A percentile compares a stretch with the other conserved stretches of the same genome.
Conservation (phyloP, 345 rosid species). For the Barbarea vulgaris region DNA sequence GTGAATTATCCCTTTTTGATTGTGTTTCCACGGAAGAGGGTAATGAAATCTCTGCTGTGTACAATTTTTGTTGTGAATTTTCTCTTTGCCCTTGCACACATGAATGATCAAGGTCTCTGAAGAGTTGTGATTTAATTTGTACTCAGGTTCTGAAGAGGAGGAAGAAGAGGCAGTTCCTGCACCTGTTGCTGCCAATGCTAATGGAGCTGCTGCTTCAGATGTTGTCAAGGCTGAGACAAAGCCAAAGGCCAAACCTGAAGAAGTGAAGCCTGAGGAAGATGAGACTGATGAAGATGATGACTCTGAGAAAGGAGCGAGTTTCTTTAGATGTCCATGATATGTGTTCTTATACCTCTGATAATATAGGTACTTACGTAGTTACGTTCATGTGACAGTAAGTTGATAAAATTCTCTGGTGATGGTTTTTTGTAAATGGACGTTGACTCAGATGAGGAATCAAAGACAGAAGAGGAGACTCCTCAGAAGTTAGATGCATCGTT, state of each 20-base stretch:
- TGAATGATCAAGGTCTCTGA: not conserved
- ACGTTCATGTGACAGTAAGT: not conserved
- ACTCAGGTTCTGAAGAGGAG: slow-evolving; percentile 43
- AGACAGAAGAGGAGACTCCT: slow-evolving; percentile 65
- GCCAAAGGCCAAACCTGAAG: slow-evolving; percentile 36
- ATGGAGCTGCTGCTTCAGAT: slow-evolving; percentile 30
- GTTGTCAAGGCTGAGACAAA: slow-evolving; percentile 50
- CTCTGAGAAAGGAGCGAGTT: slow-evolving; percentile 45
- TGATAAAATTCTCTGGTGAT: not conserved
- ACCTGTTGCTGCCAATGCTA: slow-evolving; percentile 19
- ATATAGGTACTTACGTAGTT: too few relatives aligned
- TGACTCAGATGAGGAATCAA: too few relatives aligned
- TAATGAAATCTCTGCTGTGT: slow-evolving; percentile 47
- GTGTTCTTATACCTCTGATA: not conserved
- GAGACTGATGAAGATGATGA: slow-evolving; percentile 44
- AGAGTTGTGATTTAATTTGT: not conserved
- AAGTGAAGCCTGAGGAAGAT: slow-evolving; percentile 36
- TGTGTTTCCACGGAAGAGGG: slow-evolving; percentile 28
- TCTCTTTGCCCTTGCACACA: not conserved
- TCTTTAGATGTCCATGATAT: not conserved
- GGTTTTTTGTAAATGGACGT: slow-evolving; percentile 33
- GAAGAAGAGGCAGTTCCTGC: slow-evolving; percentile 37
- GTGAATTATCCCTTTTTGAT: not conserved
- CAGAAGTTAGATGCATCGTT: too few relatives aligned
- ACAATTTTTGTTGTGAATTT: not conserved